Evolutionary conservation across 2,329 filamentous ascomycete species (phyloP), one percentile per base, ranked within the genome.

Genomic region (Shiraia sp.): DNA sequence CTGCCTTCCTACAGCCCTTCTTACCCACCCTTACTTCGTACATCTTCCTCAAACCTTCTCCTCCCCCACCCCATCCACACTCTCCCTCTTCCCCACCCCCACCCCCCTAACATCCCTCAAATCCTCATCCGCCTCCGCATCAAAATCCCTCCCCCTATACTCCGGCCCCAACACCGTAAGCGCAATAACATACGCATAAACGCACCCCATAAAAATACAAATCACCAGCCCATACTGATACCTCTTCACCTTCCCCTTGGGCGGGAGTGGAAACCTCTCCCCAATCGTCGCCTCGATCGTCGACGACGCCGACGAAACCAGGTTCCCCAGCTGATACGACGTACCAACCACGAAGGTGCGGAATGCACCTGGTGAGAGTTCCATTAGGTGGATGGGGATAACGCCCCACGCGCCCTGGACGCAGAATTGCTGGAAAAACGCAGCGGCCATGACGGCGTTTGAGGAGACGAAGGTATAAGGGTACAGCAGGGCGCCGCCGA

Each of bases 201-300:
- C 89, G 54, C 86, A 90, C 1, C 79, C 90, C 87, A 96, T 90
- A 71, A 96, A 95, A 61, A 95, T 93, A 62, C 85, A 89, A 51
- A 95, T 92, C 8, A 95, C 89, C 55, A 85, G 85, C 27, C 88
- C 89, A 55, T 95, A 95, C 13, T 76, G 65, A 1, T 77, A 69
- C 17, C 69, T 51, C 36, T 50, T 52, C 0, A 57, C 47, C 12
- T 52, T 52, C 17, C 59, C 65, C 55, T 68, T 79, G 0, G 80
- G 72, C 0, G 83, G 75, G 3, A 95, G 76, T 0, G 88, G 88
- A 65, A 89, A 93, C 1, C 75, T 73, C 68, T 90, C 85, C 25
- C 87, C 87, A 26, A 90, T 83, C 0, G 81, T 86, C 1, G 86
- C 79, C 66, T 92, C 86, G 55, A 91, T 91, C 8, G 87, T 90